phyloP scores from a whole-genome alignment of 2,329 filamentous ascomycete genomes.

The Ophiostoma himal-ulmi region DNA sequence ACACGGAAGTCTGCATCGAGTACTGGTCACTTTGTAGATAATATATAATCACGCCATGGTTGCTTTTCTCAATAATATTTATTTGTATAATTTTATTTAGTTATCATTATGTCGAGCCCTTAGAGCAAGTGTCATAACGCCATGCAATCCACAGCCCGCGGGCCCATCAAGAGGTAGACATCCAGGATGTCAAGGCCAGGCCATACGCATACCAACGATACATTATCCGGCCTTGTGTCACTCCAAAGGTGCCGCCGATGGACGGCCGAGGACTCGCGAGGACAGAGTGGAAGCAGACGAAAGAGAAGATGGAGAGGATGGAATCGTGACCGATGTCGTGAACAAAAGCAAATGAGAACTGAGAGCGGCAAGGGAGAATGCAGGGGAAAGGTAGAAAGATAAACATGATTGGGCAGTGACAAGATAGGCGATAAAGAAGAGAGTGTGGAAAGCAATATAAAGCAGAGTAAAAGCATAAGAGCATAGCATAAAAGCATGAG shows the following conservation, averaged over 20 bases:
- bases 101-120: not conserved
- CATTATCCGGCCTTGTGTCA: not conserved
- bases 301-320: not conserved
- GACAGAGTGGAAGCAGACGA: not conserved
- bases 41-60: not conserved
- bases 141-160: not conserved
- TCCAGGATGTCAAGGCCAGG: not conserved
- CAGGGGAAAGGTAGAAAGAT: not conserved
- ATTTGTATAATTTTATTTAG: not conserved
- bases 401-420: no score
- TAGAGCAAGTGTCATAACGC: not conserved
- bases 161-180: slow-evolving; percentile 1
- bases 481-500: not conserved
- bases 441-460: not conserved
- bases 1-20: not conserved
- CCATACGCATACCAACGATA: not conserved
- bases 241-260: slow-evolving; percentile 1
- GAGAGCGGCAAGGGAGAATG: not conserved
- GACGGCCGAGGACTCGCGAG: not conserved
- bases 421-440: no score
- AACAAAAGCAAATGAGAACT: not conserved
- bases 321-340: not conserved
- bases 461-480: not conserved
- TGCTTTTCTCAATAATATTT: not conserved
- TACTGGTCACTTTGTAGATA: not conserved